Conservation (phyloP, 78 protist species). For the Diacronema lutheri region DNA sequence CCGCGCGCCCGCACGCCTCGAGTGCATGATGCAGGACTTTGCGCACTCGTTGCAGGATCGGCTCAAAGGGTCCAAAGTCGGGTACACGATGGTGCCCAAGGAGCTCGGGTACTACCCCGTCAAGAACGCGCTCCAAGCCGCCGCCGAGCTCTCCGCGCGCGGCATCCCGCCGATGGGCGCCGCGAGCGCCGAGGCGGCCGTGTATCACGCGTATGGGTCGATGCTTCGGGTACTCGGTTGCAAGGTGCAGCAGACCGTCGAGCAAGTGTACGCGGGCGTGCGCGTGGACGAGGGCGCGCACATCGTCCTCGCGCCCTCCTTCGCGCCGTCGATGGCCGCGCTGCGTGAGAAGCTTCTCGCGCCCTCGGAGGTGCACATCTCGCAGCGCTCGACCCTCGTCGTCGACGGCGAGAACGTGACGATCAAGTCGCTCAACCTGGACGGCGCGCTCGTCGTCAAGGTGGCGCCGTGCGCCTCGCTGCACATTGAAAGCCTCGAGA, state of each 20-base stretch:
- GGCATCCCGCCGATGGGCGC: background rate
- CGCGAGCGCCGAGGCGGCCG: background rate
- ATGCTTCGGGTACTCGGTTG: background rate
- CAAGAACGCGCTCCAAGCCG: background rate
- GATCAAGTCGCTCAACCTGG: background rate
- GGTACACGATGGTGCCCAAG: background rate
- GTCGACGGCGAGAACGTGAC: background rate
- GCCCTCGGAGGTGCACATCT: background rate
- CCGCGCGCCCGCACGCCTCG: conserved; percentile 9
- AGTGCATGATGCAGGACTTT: conserved; percentile 18
- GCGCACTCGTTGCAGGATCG: background rate
- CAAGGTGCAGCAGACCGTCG: background rate
- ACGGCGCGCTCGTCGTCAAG: conserved; percentile 29
- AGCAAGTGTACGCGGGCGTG: background rate
- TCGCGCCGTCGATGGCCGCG: background rate
- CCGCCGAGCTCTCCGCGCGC: background rate
- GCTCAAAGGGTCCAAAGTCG: background rate
- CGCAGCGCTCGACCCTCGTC: background rate
- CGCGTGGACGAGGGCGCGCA: background rate
- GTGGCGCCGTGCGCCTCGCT: background rate
- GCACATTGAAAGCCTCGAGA: background rate
- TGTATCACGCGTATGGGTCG: background rate
- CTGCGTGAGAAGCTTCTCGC: background rate
- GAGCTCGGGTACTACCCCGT: background rate
- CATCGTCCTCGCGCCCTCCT: background rate